Base-by-base conservation (phyloP, 2,329 filamentous ascomycete genomes). In the Thyridium curvatum region DNA sequence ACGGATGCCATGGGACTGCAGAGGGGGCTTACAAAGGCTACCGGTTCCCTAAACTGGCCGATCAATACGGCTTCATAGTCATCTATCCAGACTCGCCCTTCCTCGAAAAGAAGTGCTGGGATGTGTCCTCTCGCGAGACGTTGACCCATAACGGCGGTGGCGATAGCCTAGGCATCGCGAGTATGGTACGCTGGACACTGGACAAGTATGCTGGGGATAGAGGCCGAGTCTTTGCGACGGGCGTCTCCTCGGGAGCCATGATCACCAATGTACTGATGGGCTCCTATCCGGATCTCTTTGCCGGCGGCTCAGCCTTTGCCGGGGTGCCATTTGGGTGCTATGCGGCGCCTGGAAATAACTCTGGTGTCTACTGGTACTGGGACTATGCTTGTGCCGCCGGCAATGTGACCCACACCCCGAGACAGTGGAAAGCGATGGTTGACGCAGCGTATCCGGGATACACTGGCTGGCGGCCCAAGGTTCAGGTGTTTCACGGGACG, bases 401-500 rank as follows among this genome's bases (percentile, higher is more conserved):
- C 0, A 56, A 67, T 13, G 54, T 69, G 37, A 61, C 50, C 18
- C 52, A 55, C 14, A 52, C 54, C 0, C 48, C 53, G 1, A 49
- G 42, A 13, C 50, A 59, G 45, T 66, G 62, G 62, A 58, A 52
- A 1, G 47, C 46, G 1, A 39, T 62, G 4, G 63, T 67, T 6
- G 38, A 49, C 34, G 57, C 53, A 1, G 72, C 68, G 44, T 73
- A 74, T 44, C 69, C 71, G 0, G 65, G 59, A 0, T 77, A 77
- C 46, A 59, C 51, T 2, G 71, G 73, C 1, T 60, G 66, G 36
- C 57, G 72, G 12, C 75, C 76, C 0, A 72, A 71, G 49, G 64
- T 80, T 59, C 72, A 77, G 54, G 62, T 79, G 31, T 73, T 72
- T 53, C 76, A 80, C 50, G 76, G 76, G 9, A 71, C 67, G 5